phyloP scores from a whole-genome alignment of 2,329 filamentous ascomycete genomes.

The Ophiocordyceps camponoti-floridani region DNA sequence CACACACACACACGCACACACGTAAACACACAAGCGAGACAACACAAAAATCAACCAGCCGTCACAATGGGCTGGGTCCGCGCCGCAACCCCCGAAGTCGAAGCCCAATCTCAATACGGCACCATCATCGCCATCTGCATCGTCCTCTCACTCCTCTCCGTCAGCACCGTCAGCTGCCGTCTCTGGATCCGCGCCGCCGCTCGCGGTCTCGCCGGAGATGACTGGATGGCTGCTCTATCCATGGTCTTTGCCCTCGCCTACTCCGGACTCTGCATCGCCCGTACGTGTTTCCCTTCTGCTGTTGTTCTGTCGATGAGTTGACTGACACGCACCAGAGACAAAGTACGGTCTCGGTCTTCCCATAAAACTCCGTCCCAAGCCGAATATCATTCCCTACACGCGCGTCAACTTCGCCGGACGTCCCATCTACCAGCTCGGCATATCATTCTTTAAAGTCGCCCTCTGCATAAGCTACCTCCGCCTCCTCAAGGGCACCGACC shows the following conservation, averaged over 20 bases:
- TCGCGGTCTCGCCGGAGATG: conserved; percentile 26
- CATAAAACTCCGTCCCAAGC: conserved; percentile 21
- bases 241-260: conserved; percentile 29
- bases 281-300: conserved; percentile 13
- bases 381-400: conserved; percentile 24
- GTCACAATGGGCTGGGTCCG: no score
- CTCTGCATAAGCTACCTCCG: conserved; percentile 33
- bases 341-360: conserved; percentile 33
- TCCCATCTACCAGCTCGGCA: conserved; percentile 35
- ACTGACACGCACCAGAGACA: conserved; percentile 19
- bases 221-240: conserved; percentile 23
- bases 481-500: conserved; percentile 28
- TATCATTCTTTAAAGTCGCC: conserved; percentile 38
- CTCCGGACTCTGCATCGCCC: conserved; percentile 28
- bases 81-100: no score
- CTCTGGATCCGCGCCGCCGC: conserved; percentile 22
- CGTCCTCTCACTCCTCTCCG: conserved; percentile 24
- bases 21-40: no score
- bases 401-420: conserved; percentile 33
- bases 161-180: conserved; percentile 20
- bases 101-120: no score
- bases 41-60: no score
- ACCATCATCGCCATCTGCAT: conserved; percentile 19
- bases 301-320: no score
- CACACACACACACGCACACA: neutral